Conservation (phyloP, 306 rosid species). For the Rosa lucieae region DNA sequence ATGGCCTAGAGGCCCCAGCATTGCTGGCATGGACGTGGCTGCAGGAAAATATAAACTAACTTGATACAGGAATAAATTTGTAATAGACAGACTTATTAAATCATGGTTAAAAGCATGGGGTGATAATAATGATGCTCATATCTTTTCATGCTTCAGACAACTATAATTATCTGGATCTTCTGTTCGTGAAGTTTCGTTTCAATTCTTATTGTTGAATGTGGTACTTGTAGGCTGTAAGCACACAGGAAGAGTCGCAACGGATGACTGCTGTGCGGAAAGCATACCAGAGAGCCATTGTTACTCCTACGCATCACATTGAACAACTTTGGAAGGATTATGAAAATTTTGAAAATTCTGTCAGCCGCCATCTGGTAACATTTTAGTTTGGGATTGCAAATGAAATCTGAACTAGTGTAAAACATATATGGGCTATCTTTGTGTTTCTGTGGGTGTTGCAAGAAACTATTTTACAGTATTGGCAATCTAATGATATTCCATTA, state of each 20-base stretch:
- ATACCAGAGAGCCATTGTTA: conserved; percentile 86
- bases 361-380: conserved; percentile 84
- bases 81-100: not conserved
- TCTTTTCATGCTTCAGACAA: not conserved
- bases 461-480: not conserved
- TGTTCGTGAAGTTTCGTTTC: conserved; percentile 13
- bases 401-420: conserved; percentile 17
- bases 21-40: conserved; percentile 2
- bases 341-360: conserved; percentile 89
- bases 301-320: conserved; percentile 93
- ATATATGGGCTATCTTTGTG: conserved; percentile 12
- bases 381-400: conserved; percentile 19
- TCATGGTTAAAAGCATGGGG: conserved; percentile 3
- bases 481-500: conserved; percentile 37
- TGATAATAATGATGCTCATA: not conserved
- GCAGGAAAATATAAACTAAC: not conserved
- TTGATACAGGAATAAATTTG: not conserved
- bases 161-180: not conserved
- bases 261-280: conserved; percentile 81
- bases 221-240: conserved; percentile 46
- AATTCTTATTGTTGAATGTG: conserved; percentile 18
- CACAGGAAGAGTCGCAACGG: conserved; percentile 85
- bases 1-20: not conserved
- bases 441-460: conserved; percentile 9
- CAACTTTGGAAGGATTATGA: conserved; percentile 96